A percentile compares a stretch with the other conserved stretches of the same genome.
These are phyloP conservation scores for Veloboletus limbatus DNA, from an alignment of 1,284 basidiomycete genomes.

Conservation along the genomic window DNA sequence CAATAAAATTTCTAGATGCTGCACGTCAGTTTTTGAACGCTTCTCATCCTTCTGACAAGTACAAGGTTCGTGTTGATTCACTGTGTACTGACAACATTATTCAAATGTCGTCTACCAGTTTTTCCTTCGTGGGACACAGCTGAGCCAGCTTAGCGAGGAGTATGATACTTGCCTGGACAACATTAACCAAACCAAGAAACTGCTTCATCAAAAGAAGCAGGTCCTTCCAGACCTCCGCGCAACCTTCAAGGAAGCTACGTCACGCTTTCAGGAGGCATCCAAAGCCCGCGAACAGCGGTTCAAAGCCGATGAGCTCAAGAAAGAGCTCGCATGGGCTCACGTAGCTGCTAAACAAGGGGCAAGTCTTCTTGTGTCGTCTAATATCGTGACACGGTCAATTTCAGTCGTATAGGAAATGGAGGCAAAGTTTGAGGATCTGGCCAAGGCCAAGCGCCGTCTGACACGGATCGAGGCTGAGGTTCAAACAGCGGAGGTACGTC, in stretches of 20 bases:
- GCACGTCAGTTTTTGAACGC: conserved; percentile 80
- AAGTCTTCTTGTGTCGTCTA: conserved; percentile 14
- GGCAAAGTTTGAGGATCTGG: conserved; percentile 49
- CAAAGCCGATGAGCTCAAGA: conserved; percentile 69
- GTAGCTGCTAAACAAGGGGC: conserved; percentile 73
- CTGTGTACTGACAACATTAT: background rate
- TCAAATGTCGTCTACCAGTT: conserved; percentile 53
- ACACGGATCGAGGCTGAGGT: conserved; percentile 51
- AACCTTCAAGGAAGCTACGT: conserved; percentile 56
- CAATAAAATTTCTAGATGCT: conserved; percentile 35
- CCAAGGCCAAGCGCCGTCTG: conserved; percentile 44
- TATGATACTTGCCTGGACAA: conserved; percentile 79
- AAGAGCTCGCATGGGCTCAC: conserved; percentile 88
- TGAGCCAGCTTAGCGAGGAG: conserved; percentile 84
- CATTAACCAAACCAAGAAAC: conserved; percentile 61
- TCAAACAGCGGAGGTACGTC: conserved; percentile 46
- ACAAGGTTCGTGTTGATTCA: conserved; percentile 56
- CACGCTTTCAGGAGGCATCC: conserved; percentile 68
- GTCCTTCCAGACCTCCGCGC: conserved; percentile 71
- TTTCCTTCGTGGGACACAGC: conserved; percentile 91
- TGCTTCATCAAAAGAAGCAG: conserved; percentile 67
- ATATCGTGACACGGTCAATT: background rate
- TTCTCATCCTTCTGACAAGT: conserved; percentile 84
- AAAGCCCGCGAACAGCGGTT: conserved; percentile 71
- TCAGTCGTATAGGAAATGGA: conserved; percentile 45